Evolutionary conservation across 306 rosid species (phyloP).

Genomic region (Prosopis cineraria): DNA sequence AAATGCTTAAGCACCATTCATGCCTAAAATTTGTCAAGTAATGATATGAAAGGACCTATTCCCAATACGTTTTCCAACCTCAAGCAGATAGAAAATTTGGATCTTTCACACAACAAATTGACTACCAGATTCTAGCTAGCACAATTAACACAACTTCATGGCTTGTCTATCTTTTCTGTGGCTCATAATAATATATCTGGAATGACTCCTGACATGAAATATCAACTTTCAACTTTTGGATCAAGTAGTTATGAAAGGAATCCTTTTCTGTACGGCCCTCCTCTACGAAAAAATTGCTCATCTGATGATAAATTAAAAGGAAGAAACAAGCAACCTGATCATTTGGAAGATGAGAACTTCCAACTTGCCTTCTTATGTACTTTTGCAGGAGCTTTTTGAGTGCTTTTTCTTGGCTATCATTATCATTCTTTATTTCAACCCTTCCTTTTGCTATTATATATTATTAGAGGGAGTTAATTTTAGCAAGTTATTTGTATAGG

Average conservation of each 20-base stretch:
- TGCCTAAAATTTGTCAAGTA: constrained; percentile 30
- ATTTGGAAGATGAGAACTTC: background rate
- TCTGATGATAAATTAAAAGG: background rate
- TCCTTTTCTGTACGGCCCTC: constrained; percentile 8
- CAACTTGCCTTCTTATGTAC: background rate
- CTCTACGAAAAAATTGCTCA: background rate
- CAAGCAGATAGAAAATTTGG: too few relatives aligned
- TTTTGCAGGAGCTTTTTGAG: constrained; percentile 7
- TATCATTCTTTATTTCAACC: background rate
- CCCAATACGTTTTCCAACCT: constrained; percentile 24
- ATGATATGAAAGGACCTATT: background rate
- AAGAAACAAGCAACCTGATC: background rate
- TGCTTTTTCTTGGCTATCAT: background rate
- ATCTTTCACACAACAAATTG: background rate
- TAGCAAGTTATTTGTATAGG: too few relatives aligned
- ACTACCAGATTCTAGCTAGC: background rate
- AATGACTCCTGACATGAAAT: background rate
- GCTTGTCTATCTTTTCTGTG: constrained; percentile 1
- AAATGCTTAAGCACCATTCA: too few relatives aligned
- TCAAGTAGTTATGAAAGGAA: background rate
- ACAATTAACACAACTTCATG: background rate
- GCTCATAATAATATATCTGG: constrained; percentile 27
- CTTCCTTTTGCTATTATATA: too few relatives aligned
- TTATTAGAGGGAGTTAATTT: too few relatives aligned
- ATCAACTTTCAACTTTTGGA: constrained; percentile 8